phyloP scores from a whole-genome alignment of 768 basidiomycete genomes.

The Kondoa subrosea region DNA sequence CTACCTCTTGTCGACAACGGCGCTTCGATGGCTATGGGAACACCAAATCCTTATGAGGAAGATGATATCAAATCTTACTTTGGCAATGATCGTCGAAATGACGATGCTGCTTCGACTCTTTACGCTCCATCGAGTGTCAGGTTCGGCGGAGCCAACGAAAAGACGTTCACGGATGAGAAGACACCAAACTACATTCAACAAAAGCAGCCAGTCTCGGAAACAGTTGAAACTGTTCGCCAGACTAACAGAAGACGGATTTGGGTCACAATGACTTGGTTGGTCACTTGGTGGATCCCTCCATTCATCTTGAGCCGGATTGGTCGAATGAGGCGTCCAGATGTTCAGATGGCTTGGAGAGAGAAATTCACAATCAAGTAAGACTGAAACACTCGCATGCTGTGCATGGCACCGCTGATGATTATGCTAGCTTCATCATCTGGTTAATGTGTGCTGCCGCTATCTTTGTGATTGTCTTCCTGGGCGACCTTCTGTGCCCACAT shows the following conservation, averaged over 20 bases:
- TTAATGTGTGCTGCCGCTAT: slow-evolving; percentile 70
- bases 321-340: slow-evolving; percentile 82
- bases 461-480: slow-evolving; percentile 82
- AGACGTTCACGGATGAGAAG: slow-evolving; percentile 39
- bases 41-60: slow-evolving; percentile 50
- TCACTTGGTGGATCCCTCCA: slow-evolving; percentile 84
- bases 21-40: slow-evolving; percentile 56
- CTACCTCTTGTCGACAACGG: slow-evolving; percentile 71
- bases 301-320: slow-evolving; percentile 53
- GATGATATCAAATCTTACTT: slow-evolving; percentile 66
- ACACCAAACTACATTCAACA: neutral
- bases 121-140: slow-evolving; percentile 90
- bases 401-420: neutral
- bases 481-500: slow-evolving; percentile 77
- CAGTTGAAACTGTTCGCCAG: slow-evolving; percentile 66
- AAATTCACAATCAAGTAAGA: slow-evolving; percentile 41
- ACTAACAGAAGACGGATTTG: slow-evolving; percentile 62
- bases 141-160: slow-evolving; percentile 71
- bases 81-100: slow-evolving; percentile 46
- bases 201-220: neutral
- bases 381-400: neutral
- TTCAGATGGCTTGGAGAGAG: slow-evolving; percentile 93
- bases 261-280: slow-evolving; percentile 68
- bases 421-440: slow-evolving; percentile 62
- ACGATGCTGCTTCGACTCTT: slow-evolving; percentile 74